A percentile compares a stretch with the other conserved stretches of the same genome.
Conservation (phyloP, 345 rosid species). For the Eucalyptus marginata region DNA sequence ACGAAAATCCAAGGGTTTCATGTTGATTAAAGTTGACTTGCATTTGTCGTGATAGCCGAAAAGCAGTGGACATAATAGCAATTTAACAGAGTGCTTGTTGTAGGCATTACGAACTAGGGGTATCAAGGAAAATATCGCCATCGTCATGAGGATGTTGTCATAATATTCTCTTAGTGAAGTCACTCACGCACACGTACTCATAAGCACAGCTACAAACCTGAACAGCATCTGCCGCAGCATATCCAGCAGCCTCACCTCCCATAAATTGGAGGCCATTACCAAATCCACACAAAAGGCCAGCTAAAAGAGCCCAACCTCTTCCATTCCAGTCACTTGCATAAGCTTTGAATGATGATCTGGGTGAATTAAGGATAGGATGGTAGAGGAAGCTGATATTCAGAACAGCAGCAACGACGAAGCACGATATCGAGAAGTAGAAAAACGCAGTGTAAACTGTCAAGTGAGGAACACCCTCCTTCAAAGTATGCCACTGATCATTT, state of each 20-base stretch:
- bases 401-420: slow-evolving; percentile 38
- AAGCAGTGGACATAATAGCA: not conserved
- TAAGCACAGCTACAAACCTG: slow-evolving; percentile 23
- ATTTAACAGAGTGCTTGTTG: not conserved
- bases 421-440: slow-evolving; percentile 75
- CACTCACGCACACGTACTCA: not conserved
- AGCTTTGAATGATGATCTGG: slow-evolving; percentile 51
- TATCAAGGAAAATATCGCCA: not conserved
- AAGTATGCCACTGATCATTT: slow-evolving; percentile 69
- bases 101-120: not conserved
- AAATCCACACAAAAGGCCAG: slow-evolving; percentile 78
- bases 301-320: slow-evolving; percentile 71
- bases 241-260: slow-evolving; percentile 91
- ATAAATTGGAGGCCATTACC: slow-evolving; percentile 83
- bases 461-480: slow-evolving; percentile 59
- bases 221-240: slow-evolving; percentile 86
- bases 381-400: slow-evolving; percentile 55
- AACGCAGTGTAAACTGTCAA: slow-evolving; percentile 66
- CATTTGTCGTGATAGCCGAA: not conserved
- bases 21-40: not conserved
- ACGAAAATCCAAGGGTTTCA: not conserved
- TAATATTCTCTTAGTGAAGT: not conserved
- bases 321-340: slow-evolving; percentile 66
- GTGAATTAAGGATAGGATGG: slow-evolving; percentile 40
- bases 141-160: not conserved